phyloP scores from a whole-genome alignment of 2,329 filamentous ascomycete genomes.

The Aspergillus sp. region DNA sequence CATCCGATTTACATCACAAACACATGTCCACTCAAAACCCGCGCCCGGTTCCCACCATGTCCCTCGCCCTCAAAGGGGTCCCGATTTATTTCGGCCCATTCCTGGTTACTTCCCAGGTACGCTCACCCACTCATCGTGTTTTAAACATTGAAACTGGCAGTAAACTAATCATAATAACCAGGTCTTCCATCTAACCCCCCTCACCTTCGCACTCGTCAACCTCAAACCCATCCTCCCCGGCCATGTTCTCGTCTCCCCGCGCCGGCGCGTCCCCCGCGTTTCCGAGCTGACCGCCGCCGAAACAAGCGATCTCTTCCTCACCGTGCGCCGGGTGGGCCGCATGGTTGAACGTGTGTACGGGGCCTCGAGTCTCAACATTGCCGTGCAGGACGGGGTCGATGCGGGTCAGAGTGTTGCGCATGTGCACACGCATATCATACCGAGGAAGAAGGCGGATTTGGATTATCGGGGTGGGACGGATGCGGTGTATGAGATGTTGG shows the following conservation, averaged over 20 bases:
- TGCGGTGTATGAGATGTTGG: slow-evolving; percentile 76
- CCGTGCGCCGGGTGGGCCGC: slow-evolving; percentile 74
- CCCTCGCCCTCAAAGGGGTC: slow-evolving; percentile 21
- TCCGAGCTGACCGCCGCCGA: slow-evolving; percentile 68
- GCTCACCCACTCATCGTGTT: not conserved
- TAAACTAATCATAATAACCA: slow-evolving; percentile 32
- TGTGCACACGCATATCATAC: slow-evolving; percentile 89
- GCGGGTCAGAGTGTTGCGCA: slow-evolving; percentile 93
- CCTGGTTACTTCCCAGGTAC: slow-evolving; percentile 68
- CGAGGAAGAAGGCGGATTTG: slow-evolving; percentile 58
- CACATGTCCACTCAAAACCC: slow-evolving; percentile 8
- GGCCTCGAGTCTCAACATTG: slow-evolving; percentile 80
- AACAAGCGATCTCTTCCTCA: slow-evolving; percentile 79
- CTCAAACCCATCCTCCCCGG: slow-evolving; percentile 90
- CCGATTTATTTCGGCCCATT: slow-evolving; percentile 69
- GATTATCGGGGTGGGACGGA: slow-evolving; percentile 59
- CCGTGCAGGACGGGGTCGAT: slow-evolving; percentile 86
- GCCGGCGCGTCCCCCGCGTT: slow-evolving; percentile 64
- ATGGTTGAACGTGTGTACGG: slow-evolving; percentile 63
- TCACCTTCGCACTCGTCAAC: slow-evolving; percentile 87
- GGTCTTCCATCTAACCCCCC: slow-evolving; percentile 80
- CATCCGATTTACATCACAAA: not conserved
- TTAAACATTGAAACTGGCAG: not conserved
- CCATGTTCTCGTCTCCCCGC: slow-evolving; percentile 85
- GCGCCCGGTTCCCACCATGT: slow-evolving; percentile 12